phyloP scores from a whole-genome alignment of 768 basidiomycete species.

The Mycena polygramma region DNA sequence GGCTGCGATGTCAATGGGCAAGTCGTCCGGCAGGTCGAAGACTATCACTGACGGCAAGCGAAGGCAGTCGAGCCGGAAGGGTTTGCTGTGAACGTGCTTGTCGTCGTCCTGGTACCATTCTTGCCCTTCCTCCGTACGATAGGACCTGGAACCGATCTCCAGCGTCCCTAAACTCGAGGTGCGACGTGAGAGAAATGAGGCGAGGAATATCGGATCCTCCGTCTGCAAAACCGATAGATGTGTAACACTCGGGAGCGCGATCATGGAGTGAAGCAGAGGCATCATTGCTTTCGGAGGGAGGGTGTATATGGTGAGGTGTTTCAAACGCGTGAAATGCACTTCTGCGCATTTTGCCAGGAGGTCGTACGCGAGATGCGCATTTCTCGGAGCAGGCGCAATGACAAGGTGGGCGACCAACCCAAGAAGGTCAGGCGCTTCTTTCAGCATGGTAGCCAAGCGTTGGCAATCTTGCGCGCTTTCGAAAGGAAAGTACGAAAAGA shows the following conservation, averaged over 20 bases:
- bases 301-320: constrained; percentile 16
- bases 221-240: constrained; percentile 12
- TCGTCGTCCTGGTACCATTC: background rate
- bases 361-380: background rate
- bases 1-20: background rate
- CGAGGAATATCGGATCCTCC: background rate
- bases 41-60: background rate
- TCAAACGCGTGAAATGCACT: constrained; percentile 5
- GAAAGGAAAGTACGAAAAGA: constrained; percentile 19
- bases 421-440: background rate
- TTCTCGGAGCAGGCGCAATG: background rate
- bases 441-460: background rate
- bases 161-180: constrained; percentile 11
- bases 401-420: constrained; percentile 1
- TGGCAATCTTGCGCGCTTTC: background rate
- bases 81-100: background rate
- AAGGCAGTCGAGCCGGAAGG: constrained; percentile 13
- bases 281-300: constrained; percentile 7
- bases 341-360: background rate
- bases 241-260: constrained; percentile 8
- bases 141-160: background rate
- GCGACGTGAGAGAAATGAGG: constrained; percentile 16
- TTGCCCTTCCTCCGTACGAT: background rate
- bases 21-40: background rate
- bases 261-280: background rate